A percentile compares a stretch with the other conserved stretches of the same genome.
Conservation (phyloP, 306 rosid genomes). For the Echinosophora koreensis region DNA sequence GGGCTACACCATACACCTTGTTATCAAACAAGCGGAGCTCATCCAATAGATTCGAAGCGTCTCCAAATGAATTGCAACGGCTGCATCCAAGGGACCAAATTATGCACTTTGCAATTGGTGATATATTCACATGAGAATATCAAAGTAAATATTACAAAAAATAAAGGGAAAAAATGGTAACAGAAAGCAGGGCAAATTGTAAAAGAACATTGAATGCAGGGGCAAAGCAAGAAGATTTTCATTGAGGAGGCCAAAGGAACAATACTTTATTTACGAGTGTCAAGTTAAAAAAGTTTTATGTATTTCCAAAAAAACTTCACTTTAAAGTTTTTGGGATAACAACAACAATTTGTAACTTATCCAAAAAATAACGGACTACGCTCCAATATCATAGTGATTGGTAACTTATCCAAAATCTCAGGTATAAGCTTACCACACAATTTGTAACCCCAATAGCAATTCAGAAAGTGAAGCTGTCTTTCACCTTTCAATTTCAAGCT, state of each 20-base stretch:
- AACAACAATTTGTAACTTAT: too few species aligned
- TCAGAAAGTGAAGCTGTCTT: neutral
- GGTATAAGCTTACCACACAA: neutral
- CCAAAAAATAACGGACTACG: neutral
- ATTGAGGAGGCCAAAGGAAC: too few species aligned
- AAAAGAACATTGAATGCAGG: too few species aligned
- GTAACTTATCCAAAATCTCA: too few species aligned
- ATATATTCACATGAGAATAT: slow-evolving; percentile 23
- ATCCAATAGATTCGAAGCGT: slow-evolving; percentile 87
- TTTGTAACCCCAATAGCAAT: neutral
- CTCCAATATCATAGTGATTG: neutral
- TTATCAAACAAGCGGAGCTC: slow-evolving; percentile 83
- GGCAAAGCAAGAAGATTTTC: too few species aligned
- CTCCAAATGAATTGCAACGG: slow-evolving; percentile 76
- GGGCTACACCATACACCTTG: slow-evolving; percentile 92
- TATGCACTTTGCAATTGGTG: slow-evolving; percentile 35
- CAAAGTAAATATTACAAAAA: slow-evolving; percentile 4
- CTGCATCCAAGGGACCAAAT: slow-evolving; percentile 61
- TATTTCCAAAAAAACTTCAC: too few species aligned
- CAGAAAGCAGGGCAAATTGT: too few species aligned
- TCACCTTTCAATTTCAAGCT: slow-evolving; percentile 3
- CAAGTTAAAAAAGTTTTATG: too few species aligned
- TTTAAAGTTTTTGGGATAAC: too few species aligned
- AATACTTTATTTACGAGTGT: too few species aligned
- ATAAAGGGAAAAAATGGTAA: neutral